Evolutionary conservation across 371 early-diverging fungal genomes (phyloP).

Genomic region (Fennellomyces sp.): DNA sequence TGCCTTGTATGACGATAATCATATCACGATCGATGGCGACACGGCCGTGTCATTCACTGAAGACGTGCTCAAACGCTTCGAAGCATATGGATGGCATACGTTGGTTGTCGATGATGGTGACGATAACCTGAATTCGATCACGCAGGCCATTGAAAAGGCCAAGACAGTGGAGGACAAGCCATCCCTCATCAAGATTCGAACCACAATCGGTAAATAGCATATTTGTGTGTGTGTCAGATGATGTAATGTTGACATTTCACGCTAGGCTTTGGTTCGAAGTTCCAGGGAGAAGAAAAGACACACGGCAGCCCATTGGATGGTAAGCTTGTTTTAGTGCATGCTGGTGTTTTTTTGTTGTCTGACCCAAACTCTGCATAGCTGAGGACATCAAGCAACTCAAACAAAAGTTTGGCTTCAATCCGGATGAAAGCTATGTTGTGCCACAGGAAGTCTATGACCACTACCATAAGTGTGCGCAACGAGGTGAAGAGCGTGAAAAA

Average conservation of each 20-base stretch:
- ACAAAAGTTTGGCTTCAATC: slow-evolving; percentile 83
- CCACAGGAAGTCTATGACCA: slow-evolving; percentile 46
- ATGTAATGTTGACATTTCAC: not conserved
- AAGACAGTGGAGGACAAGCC: slow-evolving; percentile 88
- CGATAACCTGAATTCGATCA: slow-evolving; percentile 72
- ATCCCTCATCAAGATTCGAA: slow-evolving; percentile 84
- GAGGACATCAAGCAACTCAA: slow-evolving; percentile 92
- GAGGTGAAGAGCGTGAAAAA: slow-evolving; percentile 44
- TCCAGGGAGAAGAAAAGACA: slow-evolving; percentile 89
- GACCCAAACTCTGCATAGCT: too few species aligned
- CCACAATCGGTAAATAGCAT: slow-evolving; percentile 61
- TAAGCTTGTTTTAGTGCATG: slow-evolving; percentile 28
- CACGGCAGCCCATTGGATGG: slow-evolving; percentile 90
- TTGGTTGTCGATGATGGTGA: slow-evolving; percentile 85
- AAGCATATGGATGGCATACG: slow-evolving; percentile 95
- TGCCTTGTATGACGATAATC: slow-evolving; percentile 97
- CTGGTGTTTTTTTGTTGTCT: slow-evolving; percentile 2
- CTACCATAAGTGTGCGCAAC: not conserved
- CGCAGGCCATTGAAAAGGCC: slow-evolving; percentile 78
- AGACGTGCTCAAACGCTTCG: slow-evolving; percentile 89
- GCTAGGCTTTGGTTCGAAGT: slow-evolving; percentile 44
- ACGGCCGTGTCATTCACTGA: slow-evolving; percentile 94
- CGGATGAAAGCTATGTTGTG: slow-evolving; percentile 77
- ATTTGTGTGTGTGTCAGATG: not conserved
- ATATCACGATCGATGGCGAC: slow-evolving; percentile 95